phyloP scores from a whole-genome alignment of 129 eudicot species.

The Arctium lappa region DNA sequence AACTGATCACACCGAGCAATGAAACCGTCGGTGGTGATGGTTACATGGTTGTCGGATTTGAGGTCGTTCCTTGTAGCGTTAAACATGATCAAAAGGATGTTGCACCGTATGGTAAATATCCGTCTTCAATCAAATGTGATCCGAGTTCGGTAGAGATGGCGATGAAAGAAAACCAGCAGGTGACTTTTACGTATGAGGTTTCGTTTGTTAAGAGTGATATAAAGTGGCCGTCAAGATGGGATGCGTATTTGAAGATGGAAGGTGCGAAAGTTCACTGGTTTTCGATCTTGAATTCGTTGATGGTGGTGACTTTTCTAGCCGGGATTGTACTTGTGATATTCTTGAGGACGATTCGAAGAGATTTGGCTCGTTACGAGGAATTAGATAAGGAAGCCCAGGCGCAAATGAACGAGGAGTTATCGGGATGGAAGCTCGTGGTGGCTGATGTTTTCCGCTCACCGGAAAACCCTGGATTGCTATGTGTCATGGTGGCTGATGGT shows the following conservation, averaged over 20 bases:
- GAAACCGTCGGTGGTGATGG: conserved; percentile 10
- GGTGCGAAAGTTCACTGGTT: conserved; percentile 44
- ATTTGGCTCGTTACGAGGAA: conserved; percentile 40
- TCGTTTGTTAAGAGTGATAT: conserved; percentile 35
- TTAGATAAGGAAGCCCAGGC: conserved; percentile 34
- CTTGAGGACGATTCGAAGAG: conserved; percentile 34
- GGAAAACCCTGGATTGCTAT: conserved; percentile 1
- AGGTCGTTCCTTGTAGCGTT: conserved; percentile 37
- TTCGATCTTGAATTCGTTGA: conserved; percentile 39
- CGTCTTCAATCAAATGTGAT: conserved; percentile 16
- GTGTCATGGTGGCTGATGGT: conserved; percentile 38
- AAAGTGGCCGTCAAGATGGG: conserved; percentile 45
- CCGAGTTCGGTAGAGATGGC: conserved; percentile 15
- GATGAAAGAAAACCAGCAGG: conserved; percentile 18
- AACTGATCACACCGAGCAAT: conserved; percentile 8
- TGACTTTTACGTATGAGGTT: conserved; percentile 35
- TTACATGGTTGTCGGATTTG: conserved; percentile 40
- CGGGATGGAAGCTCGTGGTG: conserved; percentile 41
- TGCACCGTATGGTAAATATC: conserved; percentile 23
- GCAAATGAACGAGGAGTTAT: conserved; percentile 40
- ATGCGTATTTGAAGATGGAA: conserved; percentile 43
- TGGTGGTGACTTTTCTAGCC: conserved; percentile 36
- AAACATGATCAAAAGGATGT: conserved; percentile 13
- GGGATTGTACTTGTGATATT: conserved; percentile 37
- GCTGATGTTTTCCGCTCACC: conserved; percentile 37